A percentile compares a stretch with the other conserved stretches of the same genome.
These are phyloP conservation scores for Candida pseudoviswanathii DNA, from an alignment of 1,139 yeast species.

Conservation along the genomic window DNA sequence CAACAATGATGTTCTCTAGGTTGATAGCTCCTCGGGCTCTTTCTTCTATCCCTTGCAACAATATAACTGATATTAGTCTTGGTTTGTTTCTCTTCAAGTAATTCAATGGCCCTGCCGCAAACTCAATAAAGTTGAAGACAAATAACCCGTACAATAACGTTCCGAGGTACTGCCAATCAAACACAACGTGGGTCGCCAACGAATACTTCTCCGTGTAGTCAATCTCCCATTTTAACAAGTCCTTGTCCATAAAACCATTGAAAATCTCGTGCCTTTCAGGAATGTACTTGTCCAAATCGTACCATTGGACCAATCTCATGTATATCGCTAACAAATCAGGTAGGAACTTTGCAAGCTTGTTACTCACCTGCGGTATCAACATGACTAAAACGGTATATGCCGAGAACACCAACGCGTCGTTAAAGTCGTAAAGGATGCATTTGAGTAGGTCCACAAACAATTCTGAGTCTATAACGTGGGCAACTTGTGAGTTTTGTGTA, in stretches of 20 bases:
- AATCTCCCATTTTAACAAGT: slow-evolving; percentile 18
- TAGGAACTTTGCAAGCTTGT: slow-evolving; percentile 32
- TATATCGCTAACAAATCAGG: slow-evolving; percentile 50
- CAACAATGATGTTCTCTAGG: slow-evolving; percentile 6
- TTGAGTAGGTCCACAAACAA: slow-evolving; percentile 44
- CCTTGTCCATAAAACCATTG: slow-evolving; percentile 10
- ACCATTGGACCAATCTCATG: slow-evolving; percentile 44
- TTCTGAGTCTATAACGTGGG: slow-evolving; percentile 36
- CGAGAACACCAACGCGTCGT: slow-evolving; percentile 43
- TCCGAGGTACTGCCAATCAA: slow-evolving; percentile 27
- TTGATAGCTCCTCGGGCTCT: slow-evolving; percentile 2
- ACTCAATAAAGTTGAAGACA: slow-evolving; percentile 53
- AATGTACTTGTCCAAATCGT: slow-evolving; percentile 16
- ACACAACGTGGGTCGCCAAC: slow-evolving; percentile 16
- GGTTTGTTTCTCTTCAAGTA: slow-evolving; percentile 20
- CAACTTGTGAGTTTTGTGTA: slow-evolving; percentile 32
- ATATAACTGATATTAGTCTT: slow-evolving; percentile 15
- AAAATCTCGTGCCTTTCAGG: slow-evolving; percentile 16
- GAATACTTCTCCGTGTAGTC: slow-evolving; percentile 14
- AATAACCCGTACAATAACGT: slow-evolving; percentile 63
- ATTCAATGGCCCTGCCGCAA: slow-evolving; percentile 41
- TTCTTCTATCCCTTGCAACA: slow-evolving; percentile 10
- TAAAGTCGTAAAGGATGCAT: slow-evolving; percentile 47
- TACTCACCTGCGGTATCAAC: slow-evolving; percentile 56
- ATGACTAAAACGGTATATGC: slow-evolving; percentile 50